These are phyloP conservation scores for Triticum dicoccoides DNA, from an alignment of 176 grass and related monocot genomes.

Conservation along the genomic window DNA sequence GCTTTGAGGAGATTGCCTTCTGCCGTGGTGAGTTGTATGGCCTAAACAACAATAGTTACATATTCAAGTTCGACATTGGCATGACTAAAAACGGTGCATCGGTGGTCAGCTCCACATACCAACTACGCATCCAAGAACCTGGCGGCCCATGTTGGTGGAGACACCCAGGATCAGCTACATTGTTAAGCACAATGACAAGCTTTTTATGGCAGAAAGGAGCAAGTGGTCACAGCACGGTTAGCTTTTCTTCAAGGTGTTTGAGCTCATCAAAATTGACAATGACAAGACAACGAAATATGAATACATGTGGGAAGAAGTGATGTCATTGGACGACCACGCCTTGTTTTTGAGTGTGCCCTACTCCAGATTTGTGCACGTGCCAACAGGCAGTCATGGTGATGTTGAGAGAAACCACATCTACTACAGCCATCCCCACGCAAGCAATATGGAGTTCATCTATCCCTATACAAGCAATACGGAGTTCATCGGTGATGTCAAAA, in stretches of 20 bases:
- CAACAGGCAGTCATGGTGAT: no score
- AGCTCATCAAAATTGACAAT: not conserved
- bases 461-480: no score
- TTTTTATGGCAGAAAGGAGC: not conserved
- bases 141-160: rapidly evolving
- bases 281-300: no score
- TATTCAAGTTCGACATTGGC: not conserved
- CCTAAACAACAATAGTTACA: not conserved
- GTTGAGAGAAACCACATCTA: no score
- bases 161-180: not conserved
- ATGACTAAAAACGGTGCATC: not conserved
- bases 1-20: not conserved
- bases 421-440: no score
- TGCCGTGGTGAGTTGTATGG: not conserved
- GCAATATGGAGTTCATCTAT: no score
- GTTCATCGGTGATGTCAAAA: no score
- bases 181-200: not conserved
- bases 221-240: not conserved
- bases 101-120: not conserved
- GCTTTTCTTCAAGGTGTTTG: not conserved
- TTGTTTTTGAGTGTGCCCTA: no score
- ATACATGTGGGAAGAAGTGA: no score
- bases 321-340: no score
- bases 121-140: not conserved
- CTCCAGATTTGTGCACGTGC: no score